phyloP scores from a whole-genome alignment of 2,329 filamentous ascomycete genomes.

The Bipolaris cookei region DNA sequence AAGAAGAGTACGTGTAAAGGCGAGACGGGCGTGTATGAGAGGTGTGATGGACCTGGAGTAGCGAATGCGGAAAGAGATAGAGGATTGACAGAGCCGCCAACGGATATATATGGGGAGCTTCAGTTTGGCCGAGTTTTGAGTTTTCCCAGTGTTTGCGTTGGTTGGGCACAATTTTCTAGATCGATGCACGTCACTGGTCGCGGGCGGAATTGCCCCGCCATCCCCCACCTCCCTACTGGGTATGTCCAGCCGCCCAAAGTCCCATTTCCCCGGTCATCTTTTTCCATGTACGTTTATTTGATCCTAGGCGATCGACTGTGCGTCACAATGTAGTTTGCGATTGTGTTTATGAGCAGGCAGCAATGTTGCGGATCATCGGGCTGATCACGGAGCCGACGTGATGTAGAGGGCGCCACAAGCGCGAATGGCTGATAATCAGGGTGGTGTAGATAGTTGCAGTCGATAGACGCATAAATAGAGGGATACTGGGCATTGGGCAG shows the following conservation, averaged over 20 bases:
- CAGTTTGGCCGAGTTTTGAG: slow-evolving; percentile 31
- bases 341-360: neutral
- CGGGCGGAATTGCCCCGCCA: slow-evolving; percentile 21
- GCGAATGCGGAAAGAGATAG: slow-evolving; percentile 16
- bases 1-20: slow-evolving; percentile 7
- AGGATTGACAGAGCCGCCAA: slow-evolving; percentile 19
- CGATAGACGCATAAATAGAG: slow-evolving; percentile 5
- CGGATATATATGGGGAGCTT: slow-evolving; percentile 32
- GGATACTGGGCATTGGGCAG: neutral
- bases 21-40: slow-evolving; percentile 2
- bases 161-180: slow-evolving; percentile 20
- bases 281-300: neutral
- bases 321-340: neutral
- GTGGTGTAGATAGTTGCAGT: slow-evolving; percentile 6
- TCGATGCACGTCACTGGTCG: slow-evolving; percentile 32
- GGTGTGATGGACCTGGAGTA: neutral
- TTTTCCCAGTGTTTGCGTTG: slow-evolving; percentile 15
- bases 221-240: slow-evolving; percentile 12
- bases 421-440: slow-evolving; percentile 12
- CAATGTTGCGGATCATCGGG: neutral
- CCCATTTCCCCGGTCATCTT: neutral
- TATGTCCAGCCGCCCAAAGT: slow-evolving; percentile 21
- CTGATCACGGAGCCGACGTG: slow-evolving; percentile 3
- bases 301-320: neutral
- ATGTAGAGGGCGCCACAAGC: slow-evolving; percentile 13